These are phyloP conservation scores for Truncatella angustata DNA, from an alignment of 2,329 filamentous ascomycete genomes.

Conservation along the genomic window DNA sequence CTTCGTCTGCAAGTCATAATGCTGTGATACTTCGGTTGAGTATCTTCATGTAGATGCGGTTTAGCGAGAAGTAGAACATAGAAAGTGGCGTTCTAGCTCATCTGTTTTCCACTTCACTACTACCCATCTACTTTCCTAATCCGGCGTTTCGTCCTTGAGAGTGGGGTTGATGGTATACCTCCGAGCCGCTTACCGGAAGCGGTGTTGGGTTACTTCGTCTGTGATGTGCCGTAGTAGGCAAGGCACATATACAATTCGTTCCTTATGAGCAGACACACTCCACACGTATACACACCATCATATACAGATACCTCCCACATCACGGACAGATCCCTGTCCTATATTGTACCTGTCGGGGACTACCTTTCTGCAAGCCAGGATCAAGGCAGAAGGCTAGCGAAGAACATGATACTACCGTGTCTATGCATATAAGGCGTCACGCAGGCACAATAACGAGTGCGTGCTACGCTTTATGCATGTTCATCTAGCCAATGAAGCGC, in stretches of 20 bases:
- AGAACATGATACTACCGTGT: too few species aligned
- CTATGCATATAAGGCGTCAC: not conserved
- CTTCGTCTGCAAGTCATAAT: not conserved
- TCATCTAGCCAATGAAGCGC: not conserved
- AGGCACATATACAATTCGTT: too few species aligned
- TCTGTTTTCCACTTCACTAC: not conserved
- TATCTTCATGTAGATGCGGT: not conserved
- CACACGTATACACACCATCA: too few species aligned
- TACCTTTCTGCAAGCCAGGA: not conserved
- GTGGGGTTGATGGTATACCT: slow-evolving; percentile 4
- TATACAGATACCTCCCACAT: not conserved
- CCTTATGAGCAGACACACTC: too few species aligned
- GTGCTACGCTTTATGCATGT: not conserved
- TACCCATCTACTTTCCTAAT: slow-evolving; percentile 7
- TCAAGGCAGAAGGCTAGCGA: not conserved
- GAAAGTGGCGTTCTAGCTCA: not conserved
- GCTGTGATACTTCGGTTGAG: not conserved
- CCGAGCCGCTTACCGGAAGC: slow-evolving; percentile 8
- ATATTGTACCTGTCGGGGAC: not conserved
- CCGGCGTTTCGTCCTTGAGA: slow-evolving; percentile 1
- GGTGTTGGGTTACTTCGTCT: not conserved
- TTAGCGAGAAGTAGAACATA: not conserved
- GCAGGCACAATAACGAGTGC: not conserved
- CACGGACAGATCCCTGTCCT: slow-evolving; percentile 3
- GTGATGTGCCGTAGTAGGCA: too few species aligned